These are phyloP conservation scores for Rhinocladiella similis DNA, from an alignment of 2,329 filamentous ascomycete genomes.

Conservation along the genomic window DNA sequence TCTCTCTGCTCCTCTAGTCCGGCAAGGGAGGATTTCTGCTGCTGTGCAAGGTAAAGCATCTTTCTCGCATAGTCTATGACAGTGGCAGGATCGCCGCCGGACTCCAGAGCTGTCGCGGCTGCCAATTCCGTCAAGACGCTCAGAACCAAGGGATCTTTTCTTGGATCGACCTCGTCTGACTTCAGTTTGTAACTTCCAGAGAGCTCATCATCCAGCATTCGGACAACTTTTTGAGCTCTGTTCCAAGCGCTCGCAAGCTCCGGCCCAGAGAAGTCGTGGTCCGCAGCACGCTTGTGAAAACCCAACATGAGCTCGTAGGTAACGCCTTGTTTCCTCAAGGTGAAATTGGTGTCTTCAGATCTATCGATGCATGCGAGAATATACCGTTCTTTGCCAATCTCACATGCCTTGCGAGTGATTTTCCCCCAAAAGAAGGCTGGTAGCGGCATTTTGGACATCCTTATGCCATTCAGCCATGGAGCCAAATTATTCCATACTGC, in stretches of 20 bases:
- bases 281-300: conserved; percentile 38
- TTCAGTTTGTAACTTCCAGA: conserved; percentile 27
- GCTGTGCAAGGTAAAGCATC: conserved; percentile 32
- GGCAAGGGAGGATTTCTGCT: neutral
- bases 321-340: conserved; percentile 33
- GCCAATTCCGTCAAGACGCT: conserved; percentile 47
- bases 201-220: conserved; percentile 39
- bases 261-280: conserved; percentile 36
- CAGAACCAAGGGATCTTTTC: conserved; percentile 42
- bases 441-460: conserved; percentile 31
- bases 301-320: conserved; percentile 39
- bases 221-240: conserved; percentile 37
- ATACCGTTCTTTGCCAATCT: conserved; percentile 36
- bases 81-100: conserved; percentile 41
- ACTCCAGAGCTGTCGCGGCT: conserved; percentile 41
- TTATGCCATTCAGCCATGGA: conserved; percentile 42
- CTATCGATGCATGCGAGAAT: conserved; percentile 41
- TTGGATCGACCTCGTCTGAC: conserved; percentile 35
- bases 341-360: conserved; percentile 38
- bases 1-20: neutral
- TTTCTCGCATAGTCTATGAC: conserved; percentile 43
- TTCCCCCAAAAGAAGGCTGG: conserved; percentile 35
- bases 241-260: conserved; percentile 33
- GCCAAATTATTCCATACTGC: conserved; percentile 40
- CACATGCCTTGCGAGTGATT: conserved; percentile 40